These are phyloP conservation scores for Rugonectria rugulosa DNA, from an alignment of 2,329 filamentous ascomycete genomes.

Conservation along the genomic window DNA sequence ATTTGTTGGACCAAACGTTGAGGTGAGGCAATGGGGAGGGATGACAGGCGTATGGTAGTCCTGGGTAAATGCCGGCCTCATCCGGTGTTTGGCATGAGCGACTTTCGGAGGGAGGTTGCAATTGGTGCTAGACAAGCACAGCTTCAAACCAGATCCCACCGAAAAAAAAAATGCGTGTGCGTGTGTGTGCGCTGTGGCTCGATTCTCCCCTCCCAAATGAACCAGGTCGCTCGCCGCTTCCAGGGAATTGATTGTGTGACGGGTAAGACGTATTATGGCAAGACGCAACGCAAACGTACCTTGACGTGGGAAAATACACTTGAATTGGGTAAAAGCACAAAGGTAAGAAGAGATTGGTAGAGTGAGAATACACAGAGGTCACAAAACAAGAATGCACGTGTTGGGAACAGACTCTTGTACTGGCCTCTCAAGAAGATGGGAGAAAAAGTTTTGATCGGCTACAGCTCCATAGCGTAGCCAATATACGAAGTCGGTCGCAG, in stretches of 20 bases:
- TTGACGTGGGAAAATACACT: conserved; percentile 32
- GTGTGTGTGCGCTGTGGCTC: conserved; percentile 23
- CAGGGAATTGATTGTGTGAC: conserved; percentile 25
- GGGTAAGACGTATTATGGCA: conserved; percentile 22
- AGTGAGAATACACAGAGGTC: conserved; percentile 31
- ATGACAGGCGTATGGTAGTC: conserved; percentile 18
- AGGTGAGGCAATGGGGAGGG: conserved; percentile 7
- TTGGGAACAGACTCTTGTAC: conserved; percentile 33
- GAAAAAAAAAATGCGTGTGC: no score
- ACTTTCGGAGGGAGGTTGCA: conserved; percentile 28
- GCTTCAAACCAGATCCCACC: neutral
- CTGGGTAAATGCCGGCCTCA: conserved; percentile 25
- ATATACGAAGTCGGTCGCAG: no score
- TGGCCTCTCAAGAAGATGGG: conserved; percentile 37
- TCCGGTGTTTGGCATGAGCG: conserved; percentile 21
- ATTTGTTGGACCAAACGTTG: conserved; percentile 17
- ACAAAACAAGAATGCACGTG: conserved; percentile 26
- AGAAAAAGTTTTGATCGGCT: conserved; percentile 42
- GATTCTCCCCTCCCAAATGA: conserved; percentile 13
- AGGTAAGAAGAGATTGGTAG: conserved; percentile 20
- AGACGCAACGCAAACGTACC: conserved; percentile 35
- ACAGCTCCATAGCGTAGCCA: conserved; percentile 25
- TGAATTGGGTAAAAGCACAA: conserved; percentile 28
- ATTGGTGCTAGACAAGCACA: conserved; percentile 21
- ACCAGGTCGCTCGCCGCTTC: conserved; percentile 18